Conservation (phyloP, 1,284 basidiomycete species). For the Coniophora puteana region DNA sequence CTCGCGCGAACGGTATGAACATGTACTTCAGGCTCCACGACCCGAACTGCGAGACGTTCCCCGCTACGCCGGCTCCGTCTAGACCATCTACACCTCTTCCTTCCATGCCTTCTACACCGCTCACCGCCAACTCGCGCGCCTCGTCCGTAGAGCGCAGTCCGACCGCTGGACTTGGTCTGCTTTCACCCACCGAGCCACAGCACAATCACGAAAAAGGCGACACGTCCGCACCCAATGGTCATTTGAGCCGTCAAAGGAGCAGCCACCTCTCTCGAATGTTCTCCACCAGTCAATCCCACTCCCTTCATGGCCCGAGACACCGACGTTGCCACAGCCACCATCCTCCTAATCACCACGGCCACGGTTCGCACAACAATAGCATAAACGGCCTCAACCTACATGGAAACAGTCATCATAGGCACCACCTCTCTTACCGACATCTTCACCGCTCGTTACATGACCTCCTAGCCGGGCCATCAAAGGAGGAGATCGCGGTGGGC, state of each 20-base stretch:
- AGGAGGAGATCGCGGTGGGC: conserved; percentile 63
- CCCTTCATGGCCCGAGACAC: conserved; percentile 16
- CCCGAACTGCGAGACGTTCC: conserved; percentile 54
- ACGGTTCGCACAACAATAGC: conserved; percentile 6
- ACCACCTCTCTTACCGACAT: conserved; percentile 22
- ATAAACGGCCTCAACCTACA: conserved; percentile 12
- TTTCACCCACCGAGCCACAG: background rate
- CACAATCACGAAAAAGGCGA: conserved; percentile 4
- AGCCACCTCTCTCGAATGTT: conserved; percentile 9
- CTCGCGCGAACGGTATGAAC: conserved; percentile 61
- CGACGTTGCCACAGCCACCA: conserved; percentile 22
- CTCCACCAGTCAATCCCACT: conserved; percentile 14
- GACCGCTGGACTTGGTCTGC: background rate
- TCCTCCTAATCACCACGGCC: conserved; percentile 23
- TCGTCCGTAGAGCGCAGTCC: conserved; percentile 17
- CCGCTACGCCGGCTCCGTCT: conserved; percentile 46
- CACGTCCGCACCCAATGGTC: background rate
- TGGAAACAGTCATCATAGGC: conserved; percentile 11
- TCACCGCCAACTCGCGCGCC: conserved; percentile 17
- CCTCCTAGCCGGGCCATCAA: conserved; percentile 24
- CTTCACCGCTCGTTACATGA: conserved; percentile 26
- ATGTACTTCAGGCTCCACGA: conserved; percentile 64
- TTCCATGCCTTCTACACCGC: conserved; percentile 29
- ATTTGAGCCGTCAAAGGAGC: no score
- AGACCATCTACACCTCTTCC: conserved; percentile 34